phyloP scores from a whole-genome alignment of 768 basidiomycete genomes.

The Amyloporia xantha region DNA sequence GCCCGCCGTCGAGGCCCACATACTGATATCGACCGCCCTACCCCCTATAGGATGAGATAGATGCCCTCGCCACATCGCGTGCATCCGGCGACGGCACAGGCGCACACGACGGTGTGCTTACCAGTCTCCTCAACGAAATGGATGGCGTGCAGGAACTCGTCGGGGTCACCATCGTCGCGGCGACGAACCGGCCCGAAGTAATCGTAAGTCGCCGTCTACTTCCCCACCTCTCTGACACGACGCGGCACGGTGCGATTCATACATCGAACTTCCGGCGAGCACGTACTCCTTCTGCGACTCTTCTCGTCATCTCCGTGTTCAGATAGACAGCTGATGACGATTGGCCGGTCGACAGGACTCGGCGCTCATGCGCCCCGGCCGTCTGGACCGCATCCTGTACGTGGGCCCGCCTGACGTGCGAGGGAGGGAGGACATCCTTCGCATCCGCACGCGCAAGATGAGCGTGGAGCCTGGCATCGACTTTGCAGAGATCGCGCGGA shows the following conservation, averaged over 20 bases:
- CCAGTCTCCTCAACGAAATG: slow-evolving; percentile 95
- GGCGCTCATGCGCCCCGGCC: slow-evolving; percentile 90
- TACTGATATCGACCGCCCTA: neutral
- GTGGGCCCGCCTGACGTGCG: slow-evolving; percentile 84
- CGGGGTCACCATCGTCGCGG: slow-evolving; percentile 93
- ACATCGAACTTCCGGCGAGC: too few relatives aligned
- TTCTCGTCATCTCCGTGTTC: too few relatives aligned
- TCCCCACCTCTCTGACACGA: too few relatives aligned
- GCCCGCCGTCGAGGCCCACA: neutral
- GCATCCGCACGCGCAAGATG: slow-evolving; percentile 75
- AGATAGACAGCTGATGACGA: neutral
- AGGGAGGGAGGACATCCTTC: slow-evolving; percentile 80
- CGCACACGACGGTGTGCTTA: slow-evolving; percentile 81
- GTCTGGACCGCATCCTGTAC: slow-evolving; percentile 89
- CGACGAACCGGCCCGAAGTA: slow-evolving; percentile 93
- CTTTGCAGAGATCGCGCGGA: slow-evolving; percentile 53
- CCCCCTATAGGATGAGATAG: slow-evolving; percentile 99
- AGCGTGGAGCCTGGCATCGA: slow-evolving; percentile 67
- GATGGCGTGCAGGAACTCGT: slow-evolving; percentile 93
- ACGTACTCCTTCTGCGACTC: too few relatives aligned
- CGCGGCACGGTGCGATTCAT: too few relatives aligned
- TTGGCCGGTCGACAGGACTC: slow-evolving; percentile 56
- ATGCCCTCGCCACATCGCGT: slow-evolving; percentile 83
- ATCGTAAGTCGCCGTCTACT: slow-evolving; percentile 46
- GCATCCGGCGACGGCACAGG: slow-evolving; percentile 48